Evolutionary conservation across 148 eudicot genomes (phyloP), one percentile per base, ranked within the genome.

Genomic region (Rhododendron vialii): DNA sequence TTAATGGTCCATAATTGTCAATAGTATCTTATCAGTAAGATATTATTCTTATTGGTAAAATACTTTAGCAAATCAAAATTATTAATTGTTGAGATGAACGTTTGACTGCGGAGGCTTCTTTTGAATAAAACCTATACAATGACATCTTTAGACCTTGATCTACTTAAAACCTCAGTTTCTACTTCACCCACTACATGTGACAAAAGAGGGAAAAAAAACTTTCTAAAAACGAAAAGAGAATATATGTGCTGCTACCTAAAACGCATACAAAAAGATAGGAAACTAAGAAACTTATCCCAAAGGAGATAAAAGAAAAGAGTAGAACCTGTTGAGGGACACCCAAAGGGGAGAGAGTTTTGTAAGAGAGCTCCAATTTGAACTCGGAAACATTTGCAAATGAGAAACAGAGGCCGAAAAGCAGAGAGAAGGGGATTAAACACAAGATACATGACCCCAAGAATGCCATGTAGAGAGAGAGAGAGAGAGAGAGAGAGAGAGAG

Each of bases 281-380:
- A 55, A 15, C 22, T 1, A 30, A 30, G 30, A 30, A 30, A 30
- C 30, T 0, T 15, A 17, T 4, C 22, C 6, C 18, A 11, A 12
- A 41, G 7, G 43, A 2, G 51, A 71, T 26, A 53, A 45, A 76
- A 12, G 41, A 41, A 83, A 18, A 43, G 33, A 30, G 20, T 2
- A 47, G 43, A 50, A 92, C 95, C 94, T 89, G 91, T 65, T 93
- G 94, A 38, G 92, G 85, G 78, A 91, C 92, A 28, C 93, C 95
- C 78, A 93, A 87, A 36, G 94, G 95, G 73, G 92, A 91, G 82
- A 84, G 90, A 47, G 90, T 91, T 15, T 88, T 84, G 88, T 93
- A 93, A 79, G 90, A 81, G 77, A 90, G 65, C 73, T 86, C 91
- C 87, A 91, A 87, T 8, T 87, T 74, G 50, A 81, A 87, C 30